These are phyloP conservation scores for Colletotrichum sp. DNA, from an alignment of 2,329 filamentous ascomycete species.

Conservation along the genomic window DNA sequence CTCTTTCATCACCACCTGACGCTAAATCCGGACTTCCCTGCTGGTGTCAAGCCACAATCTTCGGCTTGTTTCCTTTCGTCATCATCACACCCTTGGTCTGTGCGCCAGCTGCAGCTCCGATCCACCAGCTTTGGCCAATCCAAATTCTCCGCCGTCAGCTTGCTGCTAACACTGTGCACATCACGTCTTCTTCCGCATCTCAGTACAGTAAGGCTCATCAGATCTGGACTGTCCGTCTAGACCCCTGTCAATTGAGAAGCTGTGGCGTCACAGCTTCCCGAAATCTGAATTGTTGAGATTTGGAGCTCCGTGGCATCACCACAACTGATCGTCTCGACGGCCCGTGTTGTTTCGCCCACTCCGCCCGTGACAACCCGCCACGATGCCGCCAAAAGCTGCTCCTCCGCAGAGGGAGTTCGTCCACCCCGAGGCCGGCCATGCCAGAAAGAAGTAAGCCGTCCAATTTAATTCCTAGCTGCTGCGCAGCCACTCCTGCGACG, in stretches of 20 bases:
- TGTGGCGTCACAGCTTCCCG: constrained; percentile 21
- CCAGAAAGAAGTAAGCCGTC: constrained; percentile 53
- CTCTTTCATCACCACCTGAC: constrained; percentile 16
- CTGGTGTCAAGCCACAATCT: constrained; percentile 8
- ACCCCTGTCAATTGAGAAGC: constrained; percentile 18
- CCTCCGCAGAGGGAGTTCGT: constrained; percentile 42
- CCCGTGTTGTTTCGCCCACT: neutral
- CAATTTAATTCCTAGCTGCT: neutral
- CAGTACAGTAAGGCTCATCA: neutral
- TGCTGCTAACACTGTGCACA: neutral
- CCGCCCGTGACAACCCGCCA: constrained; percentile 24
- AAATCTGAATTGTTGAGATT: constrained; percentile 22
- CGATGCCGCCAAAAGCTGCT: constrained; percentile 44
- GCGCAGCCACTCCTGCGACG: neutral
- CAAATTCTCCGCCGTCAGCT: neutral
- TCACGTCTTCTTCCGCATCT: fast-evolving
- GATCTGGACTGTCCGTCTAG: neutral
- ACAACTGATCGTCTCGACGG: constrained; percentile 1
- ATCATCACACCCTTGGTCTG: constrained; percentile 1
- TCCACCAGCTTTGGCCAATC: constrained; percentile 11
- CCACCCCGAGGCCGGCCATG: constrained; percentile 55
- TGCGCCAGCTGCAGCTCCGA: constrained; percentile 10
- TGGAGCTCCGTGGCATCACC: constrained; percentile 15
- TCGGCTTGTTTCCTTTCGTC: constrained; percentile 13
- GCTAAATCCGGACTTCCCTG: constrained; percentile 16